Conservation (phyloP, 202 grass and related monocot species). For the Carex sylvatica region DNA sequence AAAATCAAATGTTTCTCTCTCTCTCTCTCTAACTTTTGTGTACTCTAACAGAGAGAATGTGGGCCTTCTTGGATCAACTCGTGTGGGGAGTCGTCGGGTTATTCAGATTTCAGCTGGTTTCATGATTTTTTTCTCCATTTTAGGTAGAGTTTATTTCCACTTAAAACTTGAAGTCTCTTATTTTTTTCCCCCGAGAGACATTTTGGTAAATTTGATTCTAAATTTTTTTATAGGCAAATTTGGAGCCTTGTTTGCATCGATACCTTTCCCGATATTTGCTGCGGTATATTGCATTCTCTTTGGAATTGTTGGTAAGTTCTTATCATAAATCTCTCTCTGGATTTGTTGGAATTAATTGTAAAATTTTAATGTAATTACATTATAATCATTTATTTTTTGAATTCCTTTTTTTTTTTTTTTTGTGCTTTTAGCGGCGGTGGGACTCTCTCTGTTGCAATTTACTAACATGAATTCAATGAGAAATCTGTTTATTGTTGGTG, state of each 20-base stretch:
- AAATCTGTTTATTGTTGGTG: slow-evolving; percentile 81
- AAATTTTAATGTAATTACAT: not conserved
- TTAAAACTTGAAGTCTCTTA: not conserved
- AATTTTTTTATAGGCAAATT: slow-evolving; percentile 69
- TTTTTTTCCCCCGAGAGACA: not conserved
- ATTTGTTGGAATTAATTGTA: slow-evolving; percentile 3
- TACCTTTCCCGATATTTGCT: slow-evolving; percentile 90
- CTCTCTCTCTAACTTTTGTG: not conserved
- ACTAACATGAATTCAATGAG: slow-evolving; percentile 99
- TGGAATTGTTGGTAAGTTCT: slow-evolving; percentile 70
- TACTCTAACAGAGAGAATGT: slow-evolving; percentile 69
- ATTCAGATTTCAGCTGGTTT: slow-evolving; percentile 97
- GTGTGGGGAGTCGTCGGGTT: slow-evolving; percentile 84
- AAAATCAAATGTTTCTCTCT: not conserved
- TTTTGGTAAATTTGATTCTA: slow-evolving; percentile 5
- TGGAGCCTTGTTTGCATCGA: slow-evolving; percentile 89
- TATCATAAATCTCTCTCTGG: not conserved
- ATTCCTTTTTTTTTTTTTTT: slow-evolving; percentile 13
- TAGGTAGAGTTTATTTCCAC: slow-evolving; percentile 41
- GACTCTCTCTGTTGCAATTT: slow-evolving; percentile 92
- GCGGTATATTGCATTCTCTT: slow-evolving; percentile 88
- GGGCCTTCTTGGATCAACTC: slow-evolving; percentile 93
- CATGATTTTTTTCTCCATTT: slow-evolving; percentile 97
- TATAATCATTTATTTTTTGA: slow-evolving; percentile 13
- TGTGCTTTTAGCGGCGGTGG: slow-evolving; percentile 64